Conservation (phyloP, 2,329 filamentous ascomycete species). For the Aspergillus sp. region DNA sequence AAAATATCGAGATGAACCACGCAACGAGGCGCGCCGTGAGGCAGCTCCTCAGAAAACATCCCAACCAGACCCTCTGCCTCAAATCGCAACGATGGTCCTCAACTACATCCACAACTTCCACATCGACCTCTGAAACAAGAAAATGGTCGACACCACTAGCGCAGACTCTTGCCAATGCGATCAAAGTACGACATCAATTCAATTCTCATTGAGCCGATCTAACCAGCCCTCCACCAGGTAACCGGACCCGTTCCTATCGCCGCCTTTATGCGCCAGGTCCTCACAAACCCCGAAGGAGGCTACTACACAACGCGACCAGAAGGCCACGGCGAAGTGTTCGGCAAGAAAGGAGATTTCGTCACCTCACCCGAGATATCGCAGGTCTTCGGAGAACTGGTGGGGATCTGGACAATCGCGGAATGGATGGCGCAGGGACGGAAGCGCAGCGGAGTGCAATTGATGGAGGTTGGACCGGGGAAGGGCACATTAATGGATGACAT, state of each 20-base stretch:
- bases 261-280: constrained; percentile 97
- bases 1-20: constrained; percentile 29
- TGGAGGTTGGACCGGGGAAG: constrained; percentile 91
- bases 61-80: constrained; percentile 17
- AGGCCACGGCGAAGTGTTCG: constrained; percentile 79
- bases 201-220: not conserved
- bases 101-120: constrained; percentile 23
- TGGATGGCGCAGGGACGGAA: constrained; percentile 89
- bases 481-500: constrained; percentile 98
- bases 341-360: constrained; percentile 90
- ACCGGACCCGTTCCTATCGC: constrained; percentile 91
- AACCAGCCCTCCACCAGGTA: constrained; percentile 51
- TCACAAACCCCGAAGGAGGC: constrained; percentile 85
- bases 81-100: constrained; percentile 34
- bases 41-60: constrained; percentile 26
- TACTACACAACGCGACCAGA: constrained; percentile 83
- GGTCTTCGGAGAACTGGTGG: constrained; percentile 91
- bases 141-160: constrained; percentile 92
- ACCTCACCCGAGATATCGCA: constrained; percentile 98
- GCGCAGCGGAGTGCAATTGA: constrained; percentile 74
- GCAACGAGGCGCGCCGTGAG: constrained; percentile 31
- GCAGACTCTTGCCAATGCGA: constrained; percentile 81
- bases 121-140: constrained; percentile 40
- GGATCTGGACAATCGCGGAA: constrained; percentile 92
- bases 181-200: constrained; percentile 63